Base-by-base conservation (phyloP, 352 stramenopile species). In the Phytophthora palmivora region DNA sequence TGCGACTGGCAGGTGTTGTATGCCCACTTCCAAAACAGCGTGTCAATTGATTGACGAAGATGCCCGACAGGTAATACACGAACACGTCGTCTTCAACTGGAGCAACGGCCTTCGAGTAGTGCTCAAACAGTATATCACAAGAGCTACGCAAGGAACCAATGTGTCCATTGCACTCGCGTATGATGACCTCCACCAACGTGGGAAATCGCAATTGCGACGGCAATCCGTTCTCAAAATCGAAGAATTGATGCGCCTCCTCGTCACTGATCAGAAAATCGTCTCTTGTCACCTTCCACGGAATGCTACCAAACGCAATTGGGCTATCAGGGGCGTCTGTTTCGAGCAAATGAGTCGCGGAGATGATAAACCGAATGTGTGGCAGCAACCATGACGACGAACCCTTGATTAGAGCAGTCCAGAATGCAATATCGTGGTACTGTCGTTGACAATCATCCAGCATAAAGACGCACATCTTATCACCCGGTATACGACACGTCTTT, bases 121-220 rank as follows among this genome's bases (percentile, higher is more conserved):
- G n/a, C n/a, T n/a, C n/a, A n/a, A n/a, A n/a, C n/a, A n/a, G n/a
- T n/a, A n/a, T n/a, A n/a, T n/a, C n/a, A n/a, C n/a, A n/a, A n/a
- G n/a, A n/a, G n/a, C n/a, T n/a, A 32, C 26, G 26, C 26, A 32
- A 8, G 4, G 26, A 4, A 32, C 50, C 33, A 36, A 62, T 57
- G 45, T 52, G 39, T 4, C 58, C 58, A 51, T 61, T 67, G 58
- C 58, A 67, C 50, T 56, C 36, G 4, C 58, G 58, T 41, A 67
- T 36, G 7, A 62, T 45, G 36, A 67, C 34, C 21, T 62, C 42
- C 18, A 62, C 3, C 6, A 67, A 51, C 5, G 42, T 67, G 34
- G 16, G 12, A 37, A 38, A 57, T 16, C 14, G 34, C 12, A 62
- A 47, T 0, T 18, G 7, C 18, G 22, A 0, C 10, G 44, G 50